A percentile compares a stretch with the other conserved stretches of the same genome.
phyloP scores from a whole-genome alignment of 495 filamentous ascomycete species.

The Hypoxylon intermedium region DNA sequence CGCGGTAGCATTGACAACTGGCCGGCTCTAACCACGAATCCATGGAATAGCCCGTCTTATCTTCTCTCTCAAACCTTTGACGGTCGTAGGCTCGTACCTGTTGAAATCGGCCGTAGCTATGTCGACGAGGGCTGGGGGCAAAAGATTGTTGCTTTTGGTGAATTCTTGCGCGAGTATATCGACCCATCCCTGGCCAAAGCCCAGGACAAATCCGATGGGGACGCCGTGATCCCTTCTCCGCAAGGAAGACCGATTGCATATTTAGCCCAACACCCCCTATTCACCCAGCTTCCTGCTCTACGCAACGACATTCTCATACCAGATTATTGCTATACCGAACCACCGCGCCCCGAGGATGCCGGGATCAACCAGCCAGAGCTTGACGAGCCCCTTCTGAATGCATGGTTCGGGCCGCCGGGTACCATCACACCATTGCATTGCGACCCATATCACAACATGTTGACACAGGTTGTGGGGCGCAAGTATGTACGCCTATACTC shows the following conservation, averaged over 20 bases:
- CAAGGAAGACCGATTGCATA: slow-evolving; percentile 64
- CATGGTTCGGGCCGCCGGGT: slow-evolving; percentile 87
- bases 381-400: slow-evolving; percentile 71
- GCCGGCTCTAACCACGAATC: slow-evolving; percentile 74
- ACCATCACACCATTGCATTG: slow-evolving; percentile 94
- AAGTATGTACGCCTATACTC: slow-evolving; percentile 92
- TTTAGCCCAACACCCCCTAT: slow-evolving; percentile 88
- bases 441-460: slow-evolving; percentile 92
- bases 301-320: slow-evolving; percentile 79
- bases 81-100: slow-evolving; percentile 80
- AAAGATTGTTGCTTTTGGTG: slow-evolving; percentile 74
- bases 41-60: slow-evolving; percentile 79
- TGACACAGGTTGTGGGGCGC: slow-evolving; percentile 86
- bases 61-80: slow-evolving; percentile 75
- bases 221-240: slow-evolving; percentile 12
- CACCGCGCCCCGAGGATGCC: slow-evolving; percentile 60
- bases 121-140: slow-evolving; percentile 89
- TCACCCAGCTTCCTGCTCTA: slow-evolving; percentile 80
- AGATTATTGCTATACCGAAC: slow-evolving; percentile 81
- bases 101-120: slow-evolving; percentile 90
- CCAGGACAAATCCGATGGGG: slow-evolving; percentile 10
- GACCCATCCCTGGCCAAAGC: slow-evolving; percentile 20
- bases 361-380: slow-evolving; percentile 57
- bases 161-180: slow-evolving; percentile 71
- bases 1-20: slow-evolving; percentile 68